Base-by-base conservation (phyloP, 2,329 filamentous ascomycete genomes). In the Phoma sp. region DNA sequence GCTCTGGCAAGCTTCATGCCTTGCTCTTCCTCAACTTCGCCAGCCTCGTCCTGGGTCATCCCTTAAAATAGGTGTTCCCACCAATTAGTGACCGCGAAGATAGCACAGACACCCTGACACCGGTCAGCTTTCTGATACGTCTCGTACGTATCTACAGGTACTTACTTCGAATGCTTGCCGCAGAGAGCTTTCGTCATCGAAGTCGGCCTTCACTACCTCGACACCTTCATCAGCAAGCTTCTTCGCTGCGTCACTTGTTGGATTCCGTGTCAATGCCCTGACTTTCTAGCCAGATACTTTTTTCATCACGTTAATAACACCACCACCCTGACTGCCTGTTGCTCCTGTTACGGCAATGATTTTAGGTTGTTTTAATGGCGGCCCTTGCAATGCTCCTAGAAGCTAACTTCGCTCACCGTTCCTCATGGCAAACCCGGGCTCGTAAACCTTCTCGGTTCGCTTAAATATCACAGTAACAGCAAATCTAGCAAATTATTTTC, bases 1-100 rank as follows among this genome's bases (percentile, higher is more conserved):
- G 78, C 78, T 5, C 70, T 69, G 4, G 77, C 78, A 5, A 81
- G 53, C 33, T 77, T 80, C 59, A 72, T 76, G 5, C 74, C 78
- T 33, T 79, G 76, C 10, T 53, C 47, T 14, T 65, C 62, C 63
- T 81, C 80, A 17, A 73, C 65, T 1, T 73, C 65, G 12, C 75
- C 71, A 0, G 76, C 67, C 29, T 73, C 65, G 2, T 74, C 62
- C 5, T 69, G 59, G 1, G 39, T 63, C 3, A 61, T 52, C 4
- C 78, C 75, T 1, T 59, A 50, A 42, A 64, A 63, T 5, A 69
- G 52, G 18, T 61, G 58, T 34, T 76, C 76, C 62, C 72, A 81
- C 71, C 76, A 79, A 54, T 80, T 73, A 0, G 74, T 79, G 3
- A 78, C 67, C 5, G 71, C 75, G 39, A 75, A 79, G 34, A 79